Percentiles rank a stretch among this genome's conserved stretches.
phyloP scores from a whole-genome alignment of 164 flowering plant species.

The Vitis rotundifolia region DNA sequence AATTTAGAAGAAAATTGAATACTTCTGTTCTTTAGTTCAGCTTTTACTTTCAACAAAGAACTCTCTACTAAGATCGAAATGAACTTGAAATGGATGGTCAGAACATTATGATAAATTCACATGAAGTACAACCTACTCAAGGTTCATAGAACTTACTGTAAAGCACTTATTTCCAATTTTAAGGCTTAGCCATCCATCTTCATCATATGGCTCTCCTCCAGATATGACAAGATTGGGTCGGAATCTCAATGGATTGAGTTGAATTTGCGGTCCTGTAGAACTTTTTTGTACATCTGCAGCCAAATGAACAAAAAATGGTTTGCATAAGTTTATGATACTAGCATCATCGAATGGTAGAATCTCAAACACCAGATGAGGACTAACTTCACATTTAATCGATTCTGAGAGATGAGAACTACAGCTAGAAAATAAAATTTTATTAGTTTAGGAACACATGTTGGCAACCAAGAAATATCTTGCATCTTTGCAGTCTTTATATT shows the following conservation, averaged over 20 bases:
- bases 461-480: too few species aligned
- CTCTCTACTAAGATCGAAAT: too few species aligned
- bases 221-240: constrained; percentile 85
- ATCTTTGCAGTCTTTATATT: too few species aligned
- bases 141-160: constrained; percentile 44
- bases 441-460: too few species aligned
- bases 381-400: not conserved
- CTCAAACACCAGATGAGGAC: not conserved
- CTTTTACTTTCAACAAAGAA: too few species aligned
- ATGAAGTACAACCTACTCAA: not conserved
- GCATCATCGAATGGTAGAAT: constrained; percentile 1
- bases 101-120: not conserved
- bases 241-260: constrained; percentile 69
- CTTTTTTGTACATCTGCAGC: constrained; percentile 34
- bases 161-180: constrained; percentile 61
- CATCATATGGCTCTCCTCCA: constrained; percentile 78
- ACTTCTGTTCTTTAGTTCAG: too few species aligned
- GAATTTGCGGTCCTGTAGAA: constrained; percentile 22
- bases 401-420: too few species aligned
- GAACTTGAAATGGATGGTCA: too few species aligned
- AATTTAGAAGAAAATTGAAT: too few species aligned
- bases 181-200: constrained; percentile 77
- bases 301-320: not conserved
- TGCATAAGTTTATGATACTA: not conserved
- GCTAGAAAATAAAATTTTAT: too few species aligned